Evolutionary conservation across 202 grass and related monocot species (phyloP), one percentile per base, ranked within the genome.

Genomic region (Digitaria exilis): DNA sequence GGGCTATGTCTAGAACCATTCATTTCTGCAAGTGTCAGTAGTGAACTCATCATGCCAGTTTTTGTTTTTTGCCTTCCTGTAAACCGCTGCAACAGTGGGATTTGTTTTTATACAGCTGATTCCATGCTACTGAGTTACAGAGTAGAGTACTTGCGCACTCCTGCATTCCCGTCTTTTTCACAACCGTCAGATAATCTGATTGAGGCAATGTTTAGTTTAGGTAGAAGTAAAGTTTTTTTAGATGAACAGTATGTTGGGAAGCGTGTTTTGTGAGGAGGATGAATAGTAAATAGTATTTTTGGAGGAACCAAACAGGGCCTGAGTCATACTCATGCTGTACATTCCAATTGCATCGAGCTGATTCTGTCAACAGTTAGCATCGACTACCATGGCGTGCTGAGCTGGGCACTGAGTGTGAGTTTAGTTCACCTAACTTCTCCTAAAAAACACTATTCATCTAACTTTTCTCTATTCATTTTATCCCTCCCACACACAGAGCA

Each of bases 1-100:
- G 65, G 96, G 89, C 16, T 96, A 94, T 60, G 30, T 93, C 48
- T 55, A 55, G 51, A 55, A 22, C n/a, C n/a, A n/a, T n/a, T 55
- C 51, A 22, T 55, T 21, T 55, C 51, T 22, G 51, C 3, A 55
- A n/a, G n/a, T n/a, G 22, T 55, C 7, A 22, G 7, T 54, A 17
- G 51, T 39, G 6, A n/a, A n/a, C 37, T 39, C 35, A 37, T 37
- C 35, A n/a, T 58, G 55, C n/a, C n/a, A 28, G 22, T 59, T 11
- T 59, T 26, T 26, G 56, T 5, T n/a, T n/a, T n/a, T 59, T 59
- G 24, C 14, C 24, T 24, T 28, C 56, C n/a, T 59, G 10, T 58
- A 58, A 58, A 26, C 55, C 15, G 1, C n/a, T 56, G 7, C n/a
- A 24, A 56, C 19, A 21, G 9, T 2, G 21, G n/a, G n/a, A 24